Base-by-base conservation (phyloP, 345 rosid genomes). In the Anastatica hierochuntica region DNA sequence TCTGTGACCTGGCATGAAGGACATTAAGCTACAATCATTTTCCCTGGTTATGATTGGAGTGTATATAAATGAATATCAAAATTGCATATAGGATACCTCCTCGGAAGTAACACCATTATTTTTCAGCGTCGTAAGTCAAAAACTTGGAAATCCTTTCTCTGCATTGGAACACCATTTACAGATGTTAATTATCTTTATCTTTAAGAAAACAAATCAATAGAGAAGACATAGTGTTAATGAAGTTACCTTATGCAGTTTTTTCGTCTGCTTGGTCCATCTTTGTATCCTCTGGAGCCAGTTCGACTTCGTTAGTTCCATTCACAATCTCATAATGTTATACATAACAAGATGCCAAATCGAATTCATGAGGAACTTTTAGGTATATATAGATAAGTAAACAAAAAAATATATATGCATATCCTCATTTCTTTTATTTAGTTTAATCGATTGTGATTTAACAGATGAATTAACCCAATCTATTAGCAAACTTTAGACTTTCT, bases 71-170 rank as follows among this genome's bases (percentile, higher is more conserved):
- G 14, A 20, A 33, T 7, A 24, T 39, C 27, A 12, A 44, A 45
- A 27, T 10, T 52, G 11, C 19, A 60, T 31, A 23, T n/a, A 50
- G 66, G 10, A 23, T 41, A 84, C 97, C 88, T 84, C 96, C 56
- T 82, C 92, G 14, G 75, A 62, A 8, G 75, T 66, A 27, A 87
- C 85, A 35, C 82, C 95, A 58, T 87, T 90, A 43, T 84, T 90
- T 64, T 82, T 84, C 89, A 90, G 75, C 4, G 96, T 95, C 37
- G 35, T 70, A 3, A 84, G 75, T 96, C 98, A 90, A 68, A 90
- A 90, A 42, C 74, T 74, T 49, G 98, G 98, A 53, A 90, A 92
- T 62, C 98, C 98, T 70, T 80, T 87, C 58, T 76, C 98, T 87
- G 79, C n/a, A n/a, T n/a, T 64, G 52, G 42, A 12, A 12, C 51